Evolutionary conservation across 2,329 filamentous ascomycete species (phyloP).

Genomic region (Metarhizium robertsii): DNA sequence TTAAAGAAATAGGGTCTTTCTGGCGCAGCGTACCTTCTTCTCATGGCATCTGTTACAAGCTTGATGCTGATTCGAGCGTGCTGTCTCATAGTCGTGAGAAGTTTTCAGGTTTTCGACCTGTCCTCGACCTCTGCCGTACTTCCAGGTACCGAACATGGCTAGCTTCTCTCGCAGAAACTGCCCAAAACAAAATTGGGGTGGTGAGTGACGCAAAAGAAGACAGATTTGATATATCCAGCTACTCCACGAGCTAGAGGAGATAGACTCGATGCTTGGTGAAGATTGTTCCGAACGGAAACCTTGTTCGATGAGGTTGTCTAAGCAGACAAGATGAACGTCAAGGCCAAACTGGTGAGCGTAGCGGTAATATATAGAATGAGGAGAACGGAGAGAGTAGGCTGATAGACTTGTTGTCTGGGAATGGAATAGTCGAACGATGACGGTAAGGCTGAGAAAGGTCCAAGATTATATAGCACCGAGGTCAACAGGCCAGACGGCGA

Average conservation of each 20-base stretch:
- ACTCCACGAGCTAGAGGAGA: too few relatives aligned
- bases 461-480: neutral
- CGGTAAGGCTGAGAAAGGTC: neutral
- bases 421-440: neutral
- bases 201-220: neutral
- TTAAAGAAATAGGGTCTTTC: neutral
- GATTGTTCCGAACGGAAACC: too few relatives aligned
- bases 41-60: constrained; percentile 29
- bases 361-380: neutral
- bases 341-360: neutral
- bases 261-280: too few relatives aligned
- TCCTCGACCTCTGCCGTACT: constrained; percentile 27
- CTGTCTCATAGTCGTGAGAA: constrained; percentile 26
- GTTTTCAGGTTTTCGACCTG: constrained; percentile 27
- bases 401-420: neutral
- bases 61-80: constrained; percentile 28
- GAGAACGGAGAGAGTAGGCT: neutral
- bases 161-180: neutral
- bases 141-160: constrained; percentile 28
- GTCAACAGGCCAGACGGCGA: neutral
- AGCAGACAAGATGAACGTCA: neutral
- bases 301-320: neutral
- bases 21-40: constrained; percentile 23
- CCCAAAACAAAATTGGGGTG: neutral
- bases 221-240: neutral